These are phyloP conservation scores for Ciborinia camelliae DNA, from an alignment of 2,329 filamentous ascomycete genomes.

Conservation along the genomic window DNA sequence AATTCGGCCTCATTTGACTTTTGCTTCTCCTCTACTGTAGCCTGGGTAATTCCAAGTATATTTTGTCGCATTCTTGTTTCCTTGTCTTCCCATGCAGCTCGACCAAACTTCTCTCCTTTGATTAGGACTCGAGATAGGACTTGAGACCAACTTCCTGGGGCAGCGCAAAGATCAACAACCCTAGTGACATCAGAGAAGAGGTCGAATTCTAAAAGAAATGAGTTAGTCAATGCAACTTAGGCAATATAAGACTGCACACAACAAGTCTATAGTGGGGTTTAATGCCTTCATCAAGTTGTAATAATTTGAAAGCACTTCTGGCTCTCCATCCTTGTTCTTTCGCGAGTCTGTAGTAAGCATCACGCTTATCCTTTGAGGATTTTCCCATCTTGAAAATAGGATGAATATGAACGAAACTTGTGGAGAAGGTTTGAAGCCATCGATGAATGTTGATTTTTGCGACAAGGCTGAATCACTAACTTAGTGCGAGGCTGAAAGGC, in stretches of 20 bases:
- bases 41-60: constrained; percentile 45
- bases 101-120: constrained; percentile 86
- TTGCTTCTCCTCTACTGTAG: constrained; percentile 30
- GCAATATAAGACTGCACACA: not conserved
- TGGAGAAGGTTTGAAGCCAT: constrained; percentile 8
- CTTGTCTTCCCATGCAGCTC: constrained; percentile 81
- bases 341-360: constrained; percentile 94
- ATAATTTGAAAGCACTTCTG: constrained; percentile 91
- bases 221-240: constrained; percentile 6
- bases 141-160: constrained; percentile 95
- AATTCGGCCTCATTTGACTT: constrained; percentile 30
- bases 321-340: constrained; percentile 99
- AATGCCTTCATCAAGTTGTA: constrained; percentile 81
- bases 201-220: constrained; percentile 67
- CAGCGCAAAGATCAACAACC: constrained; percentile 93
- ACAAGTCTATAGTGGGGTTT: constrained; percentile 9
- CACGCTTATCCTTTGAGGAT: constrained; percentile 97
- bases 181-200: constrained; percentile 86
- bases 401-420: constrained; percentile 1
- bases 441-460: constrained; percentile 14
- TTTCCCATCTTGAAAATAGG: constrained; percentile 67
- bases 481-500: constrained; percentile 21
- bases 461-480: constrained; percentile 28
- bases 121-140: constrained; percentile 91
- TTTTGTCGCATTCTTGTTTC: constrained; percentile 63